Percentiles rank a stretch among this genome's conserved stretches.
Conservation (phyloP, 371 early-diverging fungal genomes). For the Synchytrium microbalum region DNA sequence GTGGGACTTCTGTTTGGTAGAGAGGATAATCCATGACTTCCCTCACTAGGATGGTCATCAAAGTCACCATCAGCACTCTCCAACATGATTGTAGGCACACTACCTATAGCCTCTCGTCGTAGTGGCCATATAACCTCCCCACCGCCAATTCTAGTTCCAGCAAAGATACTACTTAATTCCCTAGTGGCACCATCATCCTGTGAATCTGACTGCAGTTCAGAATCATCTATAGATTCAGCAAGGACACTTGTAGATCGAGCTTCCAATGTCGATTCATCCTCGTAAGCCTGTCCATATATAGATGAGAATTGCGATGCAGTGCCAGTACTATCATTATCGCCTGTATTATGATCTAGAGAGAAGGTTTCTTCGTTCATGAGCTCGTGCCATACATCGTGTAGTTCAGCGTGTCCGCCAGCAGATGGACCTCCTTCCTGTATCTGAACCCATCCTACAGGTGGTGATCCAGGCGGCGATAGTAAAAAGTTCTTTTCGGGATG, state of each 20-base stretch:
- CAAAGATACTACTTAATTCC: background rate
- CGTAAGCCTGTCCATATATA: background rate
- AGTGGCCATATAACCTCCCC: background rate
- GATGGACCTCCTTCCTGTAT: slow-evolving; percentile 25
- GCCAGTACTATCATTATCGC: background rate
- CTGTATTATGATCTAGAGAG: background rate
- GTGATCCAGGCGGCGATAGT: slow-evolving; percentile 42
- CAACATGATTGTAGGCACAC: background rate
- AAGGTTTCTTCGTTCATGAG: background rate
- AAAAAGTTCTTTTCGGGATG: slow-evolving; percentile 35
- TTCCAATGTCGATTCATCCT: background rate
- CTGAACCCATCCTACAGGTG: slow-evolving; percentile 42
- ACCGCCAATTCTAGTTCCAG: background rate
- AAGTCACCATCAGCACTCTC: background rate
- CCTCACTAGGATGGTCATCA: background rate
- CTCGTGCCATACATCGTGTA: background rate
- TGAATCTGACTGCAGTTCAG: background rate
- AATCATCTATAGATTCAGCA: background rate
- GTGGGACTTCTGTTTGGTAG: background rate
- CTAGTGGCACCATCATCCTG: background rate
- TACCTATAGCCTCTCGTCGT: background rate
- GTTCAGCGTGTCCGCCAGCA: slow-evolving; percentile 30
- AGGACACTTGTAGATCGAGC: background rate
- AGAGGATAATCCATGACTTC: background rate
- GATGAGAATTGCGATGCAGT: background rate